Evolutionary conservation across 345 rosid genomes (phyloP), one percentile per base, ranked within the genome.

Genomic region (Lumnitzera racemosa): DNA sequence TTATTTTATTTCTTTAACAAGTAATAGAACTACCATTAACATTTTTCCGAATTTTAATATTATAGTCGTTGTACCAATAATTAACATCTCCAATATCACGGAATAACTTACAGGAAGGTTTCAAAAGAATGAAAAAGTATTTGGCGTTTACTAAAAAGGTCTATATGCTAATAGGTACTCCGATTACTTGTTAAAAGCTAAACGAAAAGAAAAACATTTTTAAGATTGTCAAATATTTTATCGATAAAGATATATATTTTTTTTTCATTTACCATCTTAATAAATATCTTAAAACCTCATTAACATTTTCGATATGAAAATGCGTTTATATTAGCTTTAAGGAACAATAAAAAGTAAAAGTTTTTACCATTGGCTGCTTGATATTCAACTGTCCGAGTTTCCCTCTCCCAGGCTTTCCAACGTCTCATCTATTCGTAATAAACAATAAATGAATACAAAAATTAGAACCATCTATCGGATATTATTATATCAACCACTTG

Each of bases 371-470:
- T 83, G 54, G 84, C 82, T 49, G 78, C 63, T 53, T 70, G 67
- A 61, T 83, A 86, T 43, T 86, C 90, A 20, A 76, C 69, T 3
- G 90, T 86, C 51, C 57, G 79, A 25, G 85, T 89, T 61, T 89
- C 92, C 23, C 49, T 63, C 74, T 89, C 96, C 96, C 96, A 89
- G 15, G 79, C 70, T 72, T 79, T 63, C 92, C 96, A 86, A 46
- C 80, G 78, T 47, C 67, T 76, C 87, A 89, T 89, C 96, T 89
- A 53, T 24, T 17, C 13, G 15, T 15, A 46, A 63, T 11, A 29
- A 11, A 56, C 10, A 23, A 17, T 13, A 31, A 9, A 36, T 5
- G 43, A 36, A 36, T 3, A 27, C 31, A 36, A 36, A 29, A 5
- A 36, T 7, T 7, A 36, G 43, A 36, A 4, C 43, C 7, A 36